Conservation (phyloP, 2,329 filamentous ascomycete species). For the Lasiodiplodia theobromae region DNA sequence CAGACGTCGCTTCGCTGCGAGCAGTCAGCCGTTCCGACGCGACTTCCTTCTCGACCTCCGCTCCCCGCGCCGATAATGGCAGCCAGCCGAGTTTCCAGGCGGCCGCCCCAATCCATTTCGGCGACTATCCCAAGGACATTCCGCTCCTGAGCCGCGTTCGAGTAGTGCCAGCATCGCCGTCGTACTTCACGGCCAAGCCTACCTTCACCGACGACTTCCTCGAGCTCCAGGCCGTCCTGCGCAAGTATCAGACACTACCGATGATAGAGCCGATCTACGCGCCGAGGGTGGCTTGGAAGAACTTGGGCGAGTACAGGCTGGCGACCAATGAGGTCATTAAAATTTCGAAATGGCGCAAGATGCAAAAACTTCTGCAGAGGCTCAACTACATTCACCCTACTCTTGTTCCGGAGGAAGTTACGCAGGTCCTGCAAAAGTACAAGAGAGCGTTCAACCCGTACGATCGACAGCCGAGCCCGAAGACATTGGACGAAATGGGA, state of each 20-base stretch:
- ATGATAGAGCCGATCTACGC: constrained; percentile 69
- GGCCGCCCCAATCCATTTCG: constrained; percentile 55
- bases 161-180: constrained; percentile 81
- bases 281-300: constrained; percentile 81
- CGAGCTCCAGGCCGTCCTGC: constrained; percentile 72
- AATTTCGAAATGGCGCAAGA: constrained; percentile 76
- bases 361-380: constrained; percentile 77
- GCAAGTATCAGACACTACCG: constrained; percentile 77
- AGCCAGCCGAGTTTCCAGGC: constrained; percentile 45
- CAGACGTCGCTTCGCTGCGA: constrained; percentile 11
- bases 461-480: constrained; percentile 67
- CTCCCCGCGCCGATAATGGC: constrained; percentile 37
- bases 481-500: constrained; percentile 76
- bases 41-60: constrained; percentile 43
- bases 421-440: constrained; percentile 70
- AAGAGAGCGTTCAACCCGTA: constrained; percentile 77
- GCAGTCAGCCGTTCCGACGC: constrained; percentile 9
- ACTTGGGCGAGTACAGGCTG: constrained; percentile 74
- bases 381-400: constrained; percentile 85
- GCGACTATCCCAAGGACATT: neutral
- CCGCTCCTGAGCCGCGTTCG: constrained; percentile 59
- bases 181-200: constrained; percentile 92
- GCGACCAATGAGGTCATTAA: constrained; percentile 56
- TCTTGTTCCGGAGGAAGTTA: constrained; percentile 75
- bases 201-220: constrained; percentile 87